phyloP scores from a whole-genome alignment of 352 stramenopile species.

The Albugo laibachii region DNA sequence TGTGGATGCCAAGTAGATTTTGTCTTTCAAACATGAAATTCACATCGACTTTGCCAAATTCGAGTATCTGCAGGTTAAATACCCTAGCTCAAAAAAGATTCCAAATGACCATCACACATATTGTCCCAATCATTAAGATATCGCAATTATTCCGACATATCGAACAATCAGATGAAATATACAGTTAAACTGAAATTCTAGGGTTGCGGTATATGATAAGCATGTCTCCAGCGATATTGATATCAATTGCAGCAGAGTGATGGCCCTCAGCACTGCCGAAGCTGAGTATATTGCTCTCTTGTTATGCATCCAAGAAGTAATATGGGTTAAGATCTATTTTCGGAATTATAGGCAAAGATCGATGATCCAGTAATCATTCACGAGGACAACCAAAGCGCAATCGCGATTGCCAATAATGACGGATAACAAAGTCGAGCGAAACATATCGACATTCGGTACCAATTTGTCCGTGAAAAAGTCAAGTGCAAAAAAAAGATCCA shows the following conservation, averaged over 20 bases:
- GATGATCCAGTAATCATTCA: constrained; percentile 2
- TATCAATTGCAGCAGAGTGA: constrained; percentile 8
- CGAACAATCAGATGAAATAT: too few relatives aligned
- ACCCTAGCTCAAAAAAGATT: too few relatives aligned
- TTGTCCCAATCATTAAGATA: too few relatives aligned
- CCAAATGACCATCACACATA: too few relatives aligned
- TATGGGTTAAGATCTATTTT: constrained; percentile 5
- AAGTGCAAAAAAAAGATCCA: not conserved
- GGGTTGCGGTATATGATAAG: too few relatives aligned
- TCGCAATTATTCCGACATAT: too few relatives aligned
- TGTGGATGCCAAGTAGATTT: too few relatives aligned
- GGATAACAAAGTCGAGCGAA: not conserved
- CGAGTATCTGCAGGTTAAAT: too few relatives aligned
- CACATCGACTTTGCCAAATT: too few relatives aligned
- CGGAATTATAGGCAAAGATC: constrained; percentile 2
- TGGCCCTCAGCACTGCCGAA: constrained; percentile 8
- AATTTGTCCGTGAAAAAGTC: not conserved
- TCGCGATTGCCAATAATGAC: not conserved
- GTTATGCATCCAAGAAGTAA: constrained; percentile 5
- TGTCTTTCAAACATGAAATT: too few relatives aligned
- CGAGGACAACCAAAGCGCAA: constrained; percentile 1
- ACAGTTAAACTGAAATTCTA: too few relatives aligned
- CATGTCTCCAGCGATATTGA: constrained; percentile 5
- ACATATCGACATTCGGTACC: constrained; percentile 2
- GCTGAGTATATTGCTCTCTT: constrained; percentile 11